Evolutionary conservation across 176 grass and related monocot species (phyloP), one percentile per base, ranked within the genome.

Genomic region (Ensete glaucum): DNA sequence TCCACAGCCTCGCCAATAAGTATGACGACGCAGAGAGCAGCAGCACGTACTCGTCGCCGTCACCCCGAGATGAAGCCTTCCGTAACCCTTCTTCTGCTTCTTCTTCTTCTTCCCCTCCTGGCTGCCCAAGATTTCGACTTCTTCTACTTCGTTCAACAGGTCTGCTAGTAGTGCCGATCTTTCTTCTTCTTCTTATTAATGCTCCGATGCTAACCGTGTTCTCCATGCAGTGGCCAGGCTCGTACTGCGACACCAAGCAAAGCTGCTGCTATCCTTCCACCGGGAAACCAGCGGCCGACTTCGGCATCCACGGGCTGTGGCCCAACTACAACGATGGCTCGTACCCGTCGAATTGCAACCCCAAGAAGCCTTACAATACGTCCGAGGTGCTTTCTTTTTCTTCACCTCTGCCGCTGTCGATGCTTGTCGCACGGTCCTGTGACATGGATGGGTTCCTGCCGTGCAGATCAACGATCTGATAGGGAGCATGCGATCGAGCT

Each of bases 271-370:
- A 91, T 76, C 95, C 95, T 19, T 67, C 5, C 15, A 80, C 88
- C 50, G 95, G 95, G 50, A 98, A 98, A 85, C 95, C 95, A 29
- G 75, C 77, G 64, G 85, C 88, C 7, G 90, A 98, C 79, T 98
- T 98, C 55, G 90, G 95, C 54, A 98, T 98, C 88, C 95, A 98
- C 54, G 95, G 95, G 2, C 84, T 98, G 10, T 98, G 95, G 95
- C 95, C 95, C 12, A 98, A 98, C 85, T 80, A 92, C 77, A 75
- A 93, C 62, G 95, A 93, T 58, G 95, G 95, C 1, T 75, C 90
- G 1, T 98, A 93, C 73, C 95, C 95, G n/a, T 88, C 92, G 77
- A 93, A 89, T 72, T 98, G 95, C 74, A 68, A 87, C 70, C 73
- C 88, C 10, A 20, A 69, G 21, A 73, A 1, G 74, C 68, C 49